Evolutionary conservation across 495 filamentous ascomycete genomes (phyloP), one percentile per base, ranked within the genome.

Genomic region (Niebla homalea): DNA sequence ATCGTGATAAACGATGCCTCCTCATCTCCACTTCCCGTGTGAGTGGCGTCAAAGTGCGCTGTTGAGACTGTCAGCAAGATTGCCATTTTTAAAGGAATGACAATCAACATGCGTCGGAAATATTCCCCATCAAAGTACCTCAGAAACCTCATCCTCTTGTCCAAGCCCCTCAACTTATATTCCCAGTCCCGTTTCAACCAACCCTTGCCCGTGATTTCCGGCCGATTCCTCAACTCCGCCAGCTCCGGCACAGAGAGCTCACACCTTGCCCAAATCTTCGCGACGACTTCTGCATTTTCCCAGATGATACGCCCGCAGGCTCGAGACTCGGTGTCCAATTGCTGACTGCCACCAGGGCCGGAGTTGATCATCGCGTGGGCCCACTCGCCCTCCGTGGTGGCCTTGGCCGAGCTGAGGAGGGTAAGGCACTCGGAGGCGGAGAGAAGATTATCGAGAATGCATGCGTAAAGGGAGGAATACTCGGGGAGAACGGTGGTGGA

Each of bases 111-210:
- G 81, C 78, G 68, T 39, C 70, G 73, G 55, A 94, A 94, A 60
- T 81, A 89, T 55, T 86, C 76, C 0, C 86, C 85, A 6, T 71
- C 66, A 2, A 72, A 76, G 61, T 93, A 94, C 56, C 75, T 82
- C 40, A 94, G 64, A 62, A 92, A 89, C 41, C 87, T 67, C 63
- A 93, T 68, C 43, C 87, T 63, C 60, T 93, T 79, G 64, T 94
- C 89, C 38, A 86, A 59, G 22, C 78, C 59, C 1, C 64, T 70
- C 40, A 85, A 57, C 50, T 64, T 67, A 68, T 74, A 84, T 2
- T 61, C 63, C 69, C 74, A 83, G 2, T 62, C 63, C 47, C 76
- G 70, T 0, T 61, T 60, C 11, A 69, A 63, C 1, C 68, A 68
- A 1, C 69, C 67, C 19, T 67, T 60, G 0, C 76, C 74, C 4